Conservation (phyloP, 2,329 filamentous ascomycete genomes). For the Colletotrichum cereale region DNA sequence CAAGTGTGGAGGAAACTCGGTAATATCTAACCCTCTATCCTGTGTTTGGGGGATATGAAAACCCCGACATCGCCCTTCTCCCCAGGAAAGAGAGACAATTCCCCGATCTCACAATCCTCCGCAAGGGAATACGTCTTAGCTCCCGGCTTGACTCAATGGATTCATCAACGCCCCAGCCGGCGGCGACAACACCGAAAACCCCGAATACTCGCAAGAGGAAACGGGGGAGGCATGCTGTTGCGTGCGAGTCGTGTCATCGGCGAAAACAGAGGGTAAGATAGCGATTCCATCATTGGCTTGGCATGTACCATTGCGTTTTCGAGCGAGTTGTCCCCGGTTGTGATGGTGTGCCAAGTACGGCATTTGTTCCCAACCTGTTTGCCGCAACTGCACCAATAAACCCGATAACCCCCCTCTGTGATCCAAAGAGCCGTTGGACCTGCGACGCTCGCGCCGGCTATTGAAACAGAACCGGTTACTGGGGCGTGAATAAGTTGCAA, state of each 20-base stretch:
- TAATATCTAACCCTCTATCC: not conserved
- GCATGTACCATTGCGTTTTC: not conserved
- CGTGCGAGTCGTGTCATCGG: constrained; percentile 40
- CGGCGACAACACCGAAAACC: constrained; percentile 9
- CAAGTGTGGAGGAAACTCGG: constrained; percentile 29
- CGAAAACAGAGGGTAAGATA: constrained; percentile 34
- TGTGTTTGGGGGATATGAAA: constrained; percentile 12
- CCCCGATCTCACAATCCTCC: constrained; percentile 27
- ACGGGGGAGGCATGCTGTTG: constrained; percentile 34
- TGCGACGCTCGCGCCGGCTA: too few species aligned
- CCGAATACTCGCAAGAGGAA: constrained; percentile 32
- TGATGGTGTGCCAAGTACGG: not conserved
- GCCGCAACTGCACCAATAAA: not conserved
- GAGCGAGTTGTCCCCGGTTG: too few species aligned
- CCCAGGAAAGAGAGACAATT: not conserved
- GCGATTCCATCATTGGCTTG: not conserved
- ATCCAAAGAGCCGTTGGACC: not conserved
- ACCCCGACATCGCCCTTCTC: constrained; percentile 33
- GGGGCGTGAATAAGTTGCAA: not conserved
- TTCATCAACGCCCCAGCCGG: constrained; percentile 1
- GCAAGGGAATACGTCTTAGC: not conserved
- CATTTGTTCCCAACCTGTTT: not conserved
- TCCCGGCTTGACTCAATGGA: constrained; percentile 20
- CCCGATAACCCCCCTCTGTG: not conserved
- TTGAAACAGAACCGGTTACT: not conserved